These are phyloP conservation scores for Nymphaea colorata DNA, from an alignment of 164 flowering plant genomes.

Conservation along the genomic window DNA sequence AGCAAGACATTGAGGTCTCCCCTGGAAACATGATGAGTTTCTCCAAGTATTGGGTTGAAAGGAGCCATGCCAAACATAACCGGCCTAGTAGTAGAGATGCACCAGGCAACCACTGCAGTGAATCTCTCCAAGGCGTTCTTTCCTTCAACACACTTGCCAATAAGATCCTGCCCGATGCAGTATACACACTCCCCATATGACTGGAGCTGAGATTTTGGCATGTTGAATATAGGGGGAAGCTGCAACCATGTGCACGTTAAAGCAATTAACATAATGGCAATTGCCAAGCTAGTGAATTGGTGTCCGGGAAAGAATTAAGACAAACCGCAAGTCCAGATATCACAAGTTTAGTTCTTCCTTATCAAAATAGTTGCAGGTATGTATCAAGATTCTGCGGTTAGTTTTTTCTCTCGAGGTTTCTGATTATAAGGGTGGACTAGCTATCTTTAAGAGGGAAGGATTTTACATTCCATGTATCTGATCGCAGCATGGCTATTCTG, in stretches of 20 bases:
- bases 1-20: constrained; percentile 61
- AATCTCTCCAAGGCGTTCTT: constrained; percentile 41
- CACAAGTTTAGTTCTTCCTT: too few species aligned
- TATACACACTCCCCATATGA: constrained; percentile 69
- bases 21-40: constrained; percentile 81
- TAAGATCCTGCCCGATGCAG: constrained; percentile 30
- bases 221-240: constrained; percentile 71
- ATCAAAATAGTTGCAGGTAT: too few species aligned
- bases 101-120: constrained; percentile 59
- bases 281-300: too few species aligned
- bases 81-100: constrained; percentile 58
- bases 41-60: constrained; percentile 81
- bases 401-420: too few species aligned
- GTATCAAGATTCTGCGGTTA: too few species aligned
- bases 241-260: constrained; percentile 10
- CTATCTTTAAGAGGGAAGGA: too few species aligned
- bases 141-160: constrained; percentile 35
- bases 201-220: constrained; percentile 88
- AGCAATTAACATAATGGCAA: too few species aligned
- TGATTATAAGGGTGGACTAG: too few species aligned
- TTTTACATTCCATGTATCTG: too few species aligned
- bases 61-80: constrained; percentile 62
- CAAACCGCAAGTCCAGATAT: too few species aligned
- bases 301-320: too few species aligned
- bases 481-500: too few species aligned